Evolutionary conservation across 2,329 filamentous ascomycete species (phyloP), one percentile per base, ranked within the genome.

Genomic region (Boeremia exigua): DNA sequence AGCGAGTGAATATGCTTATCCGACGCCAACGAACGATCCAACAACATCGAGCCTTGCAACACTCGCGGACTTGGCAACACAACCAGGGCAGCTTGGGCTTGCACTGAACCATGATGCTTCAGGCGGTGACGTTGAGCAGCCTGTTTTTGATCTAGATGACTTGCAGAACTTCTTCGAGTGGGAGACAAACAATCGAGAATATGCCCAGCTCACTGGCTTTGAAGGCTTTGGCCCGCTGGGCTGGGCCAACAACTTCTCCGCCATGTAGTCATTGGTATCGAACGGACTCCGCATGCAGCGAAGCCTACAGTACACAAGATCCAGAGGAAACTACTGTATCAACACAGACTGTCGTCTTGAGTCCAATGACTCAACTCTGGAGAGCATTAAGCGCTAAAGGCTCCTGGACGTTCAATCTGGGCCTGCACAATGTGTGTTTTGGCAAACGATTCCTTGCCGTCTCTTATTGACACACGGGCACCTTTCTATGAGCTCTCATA

Each of bases 131-230:
- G 48, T 63, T 1, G 68, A 71, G 6, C 68, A 68, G 23, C 68
- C 67, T 11, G 67, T 71, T 39, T 70, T 72, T 33, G 68, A 72
- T 25, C 57, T 72, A 3, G 67, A 72, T 23, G 68, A 71, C 43
- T 37, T 72, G 2, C 70, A 72, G 25, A 71, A 72, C 17, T 72
- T 72, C 49, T 72, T 72, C 46, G 67, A 70, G 19, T 71, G 68
- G 68, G 66, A 68, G 17, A 64, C 63, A 19, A 67, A 49, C 29
- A 60, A 61, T 12, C 58, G 61, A 12, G 68, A 70, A 43, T 66
- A 67, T 36, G 65, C 61, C 15, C 68, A 68, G 36, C 59, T 63
- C 1, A 71, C 69, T 2, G 69, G 69, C 0, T 66, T 72, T 7
- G 68, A 72, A 25, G 67, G 63, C 1, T 65, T 72, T 51, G 68